These are phyloP conservation scores for Catunica adiposa DNA, from an alignment of 2,329 filamentous ascomycete species.

Conservation along the genomic window DNA sequence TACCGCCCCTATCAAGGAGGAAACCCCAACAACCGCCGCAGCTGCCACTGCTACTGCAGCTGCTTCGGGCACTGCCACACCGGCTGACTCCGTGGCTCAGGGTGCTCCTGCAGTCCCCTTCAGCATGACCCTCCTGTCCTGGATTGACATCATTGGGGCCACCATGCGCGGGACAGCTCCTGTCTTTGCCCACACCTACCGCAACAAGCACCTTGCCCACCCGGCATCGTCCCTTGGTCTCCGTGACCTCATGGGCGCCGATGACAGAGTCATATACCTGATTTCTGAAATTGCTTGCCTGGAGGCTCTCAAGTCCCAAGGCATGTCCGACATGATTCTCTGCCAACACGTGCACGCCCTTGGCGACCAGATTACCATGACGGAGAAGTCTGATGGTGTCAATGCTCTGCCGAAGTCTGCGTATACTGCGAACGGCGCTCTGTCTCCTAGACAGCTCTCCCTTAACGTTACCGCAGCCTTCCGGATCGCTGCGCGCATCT, in stretches of 20 bases:
- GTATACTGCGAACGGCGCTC: conserved; percentile 45
- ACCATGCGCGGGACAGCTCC: conserved; percentile 81
- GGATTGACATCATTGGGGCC: conserved; percentile 93
- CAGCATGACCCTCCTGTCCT: conserved; percentile 85
- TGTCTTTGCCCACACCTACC: conserved; percentile 84
- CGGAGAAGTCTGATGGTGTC: conserved; percentile 46
- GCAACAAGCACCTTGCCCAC: conserved; percentile 70
- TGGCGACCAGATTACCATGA: conserved; percentile 69
- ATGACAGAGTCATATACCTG: conserved; percentile 92
- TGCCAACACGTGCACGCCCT: conserved; percentile 83
- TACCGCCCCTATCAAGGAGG: neutral
- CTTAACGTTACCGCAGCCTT: conserved; percentile 83
- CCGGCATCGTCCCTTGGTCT: conserved; percentile 51
- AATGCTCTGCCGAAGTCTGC: conserved; percentile 20
- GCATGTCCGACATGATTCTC: conserved; percentile 70
- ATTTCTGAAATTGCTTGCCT: conserved; percentile 96
- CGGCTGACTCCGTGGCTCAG: neutral
- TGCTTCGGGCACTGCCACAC: neutral
- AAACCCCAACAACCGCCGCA: neutral
- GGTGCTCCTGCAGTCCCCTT: conserved; percentile 49
- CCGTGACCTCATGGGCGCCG: conserved; percentile 89
- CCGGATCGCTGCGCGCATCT: conserved; percentile 82
- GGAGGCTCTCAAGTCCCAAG: conserved; percentile 68
- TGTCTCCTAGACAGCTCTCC: conserved; percentile 68
- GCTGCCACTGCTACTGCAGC: neutral